A percentile compares a stretch with the other conserved stretches of the same genome.
These are phyloP conservation scores for Xylona heveae DNA, from an alignment of 495 filamentous ascomycete species.

Conservation along the genomic window DNA sequence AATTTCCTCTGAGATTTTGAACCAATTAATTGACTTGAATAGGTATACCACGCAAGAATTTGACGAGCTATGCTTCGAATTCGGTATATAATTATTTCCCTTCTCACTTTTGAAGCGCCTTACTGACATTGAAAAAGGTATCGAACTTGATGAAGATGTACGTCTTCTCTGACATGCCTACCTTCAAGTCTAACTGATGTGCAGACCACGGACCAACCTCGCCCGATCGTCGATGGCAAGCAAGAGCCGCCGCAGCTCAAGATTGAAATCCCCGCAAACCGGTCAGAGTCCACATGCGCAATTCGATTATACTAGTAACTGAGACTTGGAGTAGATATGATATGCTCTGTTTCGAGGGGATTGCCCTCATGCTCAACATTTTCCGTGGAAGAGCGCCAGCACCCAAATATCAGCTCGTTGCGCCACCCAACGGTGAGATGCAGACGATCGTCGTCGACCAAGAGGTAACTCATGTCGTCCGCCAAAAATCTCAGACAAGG, in stretches of 20 bases:
- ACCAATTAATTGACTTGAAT: conserved; percentile 3
- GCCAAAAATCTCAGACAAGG: conserved; percentile 3
- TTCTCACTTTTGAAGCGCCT: neutral
- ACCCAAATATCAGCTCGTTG: conserved; percentile 56
- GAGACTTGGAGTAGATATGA: conserved; percentile 47
- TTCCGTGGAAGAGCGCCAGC: conserved; percentile 55
- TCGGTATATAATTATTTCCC: conserved; percentile 31
- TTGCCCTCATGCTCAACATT: conserved; percentile 86
- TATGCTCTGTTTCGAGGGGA: conserved; percentile 95
- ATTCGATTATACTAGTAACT: conserved; percentile 6
- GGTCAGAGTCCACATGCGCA: conserved; percentile 17
- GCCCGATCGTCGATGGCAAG: conserved; percentile 51
- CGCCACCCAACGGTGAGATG: conserved; percentile 49
- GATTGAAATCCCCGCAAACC: conserved; percentile 96
- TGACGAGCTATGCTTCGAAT: conserved; percentile 96
- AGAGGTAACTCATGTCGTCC: conserved; percentile 24
- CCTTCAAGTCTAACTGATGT: conserved; percentile 1
- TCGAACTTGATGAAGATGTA: conserved; percentile 93
- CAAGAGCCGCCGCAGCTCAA: conserved; percentile 85
- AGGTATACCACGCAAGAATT: conserved; percentile 88
- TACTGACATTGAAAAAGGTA: conserved; percentile 24
- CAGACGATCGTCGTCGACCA: conserved; percentile 60
- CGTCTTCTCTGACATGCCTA: neutral
- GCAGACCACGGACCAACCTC: conserved; percentile 48
- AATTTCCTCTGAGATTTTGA: conserved; percentile 4